Base-by-base conservation (phyloP, 495 filamentous ascomycete genomes). In the Aspergillus ellipticus region DNA sequence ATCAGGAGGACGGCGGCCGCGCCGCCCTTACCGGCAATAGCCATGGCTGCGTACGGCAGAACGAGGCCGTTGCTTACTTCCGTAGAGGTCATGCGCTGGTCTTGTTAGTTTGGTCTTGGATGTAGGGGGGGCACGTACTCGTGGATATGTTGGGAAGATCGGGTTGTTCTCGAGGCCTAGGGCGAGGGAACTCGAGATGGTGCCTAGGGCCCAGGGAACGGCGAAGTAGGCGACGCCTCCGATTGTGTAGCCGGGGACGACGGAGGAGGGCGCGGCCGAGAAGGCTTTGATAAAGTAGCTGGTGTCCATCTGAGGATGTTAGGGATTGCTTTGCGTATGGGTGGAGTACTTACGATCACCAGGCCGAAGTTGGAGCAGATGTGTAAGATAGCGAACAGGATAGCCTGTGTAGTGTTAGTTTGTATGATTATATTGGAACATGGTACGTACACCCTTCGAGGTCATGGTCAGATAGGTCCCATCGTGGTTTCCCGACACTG, bases 391-490 rank as follows among this genome's bases (percentile, higher is more conserved):
- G 71, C 75, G 49, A 80, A 76, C 3, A 76, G 51, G 52, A 68
- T 73, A 48, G 57, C 73, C 77, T 73, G 26, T 7, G 29, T 48
- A 55, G 42, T 28, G 20, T 49, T 6, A 41, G 20, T 7, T 29
- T 53, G 11, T 19, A 42, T 16, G 15, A 28, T 3, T 3, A 28
- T 3, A 28, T 28, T 28, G 24, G 15, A 17, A n/a, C 26, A 13
- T 16, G 28, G 28, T 11, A 53, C 64, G 51, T 48, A 69, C 77
- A 31, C 76, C 68, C 45, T 78, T 72, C 1, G 73, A 78, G 15
- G 66, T 76, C 69, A 82, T 79, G 10, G 79, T 78, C 39, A 82
- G 61, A 53, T 78, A 81, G 3, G 70, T 73, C 7, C 77, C 80
- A 11, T 69, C 65, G 6, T 67, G 65, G 51, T 82, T 82, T 15